phyloP scores from a whole-genome alignment of 2,329 filamentous ascomycete genomes.

The Alternaria ventricosa region DNA sequence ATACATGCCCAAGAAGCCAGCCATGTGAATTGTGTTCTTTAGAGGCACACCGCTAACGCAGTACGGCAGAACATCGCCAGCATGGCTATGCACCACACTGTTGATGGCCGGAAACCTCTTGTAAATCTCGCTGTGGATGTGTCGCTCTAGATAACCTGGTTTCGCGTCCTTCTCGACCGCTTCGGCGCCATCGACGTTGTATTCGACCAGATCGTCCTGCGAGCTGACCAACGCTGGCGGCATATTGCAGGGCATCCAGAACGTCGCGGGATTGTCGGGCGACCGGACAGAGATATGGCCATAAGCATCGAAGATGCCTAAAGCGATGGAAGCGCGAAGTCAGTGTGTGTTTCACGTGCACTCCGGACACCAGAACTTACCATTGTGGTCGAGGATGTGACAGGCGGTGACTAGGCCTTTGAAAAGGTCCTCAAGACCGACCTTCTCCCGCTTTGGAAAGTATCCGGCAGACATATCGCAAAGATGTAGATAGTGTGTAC shows the following conservation, averaged over 20 bases:
- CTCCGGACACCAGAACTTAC: background rate
- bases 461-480: constrained; percentile 44
- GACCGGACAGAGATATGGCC: constrained; percentile 63
- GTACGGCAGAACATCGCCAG: constrained; percentile 53
- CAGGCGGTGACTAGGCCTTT: constrained; percentile 54
- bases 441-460: constrained; percentile 48
- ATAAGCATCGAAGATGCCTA: constrained; percentile 59
- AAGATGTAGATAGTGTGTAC: background rate
- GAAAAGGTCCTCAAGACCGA: constrained; percentile 48
- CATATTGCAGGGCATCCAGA: constrained; percentile 55
- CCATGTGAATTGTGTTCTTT: constrained; percentile 50
- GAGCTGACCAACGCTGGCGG: constrained; percentile 53
- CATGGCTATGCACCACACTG: constrained; percentile 54
- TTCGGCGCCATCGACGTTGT: constrained; percentile 51
- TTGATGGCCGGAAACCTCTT: constrained; percentile 54
- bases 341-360: background rate
- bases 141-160: constrained; percentile 51
- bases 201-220: constrained; percentile 53
- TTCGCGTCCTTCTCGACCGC: constrained; percentile 44
- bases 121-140: constrained; percentile 56
- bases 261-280: constrained; percentile 54
- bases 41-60: constrained; percentile 51
- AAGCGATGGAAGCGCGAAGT: background rate
- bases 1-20: constrained; percentile 50
- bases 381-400: constrained; percentile 61